Evolutionary conservation across 306 rosid species (phyloP).

Genomic region (Comarum palustre): DNA sequence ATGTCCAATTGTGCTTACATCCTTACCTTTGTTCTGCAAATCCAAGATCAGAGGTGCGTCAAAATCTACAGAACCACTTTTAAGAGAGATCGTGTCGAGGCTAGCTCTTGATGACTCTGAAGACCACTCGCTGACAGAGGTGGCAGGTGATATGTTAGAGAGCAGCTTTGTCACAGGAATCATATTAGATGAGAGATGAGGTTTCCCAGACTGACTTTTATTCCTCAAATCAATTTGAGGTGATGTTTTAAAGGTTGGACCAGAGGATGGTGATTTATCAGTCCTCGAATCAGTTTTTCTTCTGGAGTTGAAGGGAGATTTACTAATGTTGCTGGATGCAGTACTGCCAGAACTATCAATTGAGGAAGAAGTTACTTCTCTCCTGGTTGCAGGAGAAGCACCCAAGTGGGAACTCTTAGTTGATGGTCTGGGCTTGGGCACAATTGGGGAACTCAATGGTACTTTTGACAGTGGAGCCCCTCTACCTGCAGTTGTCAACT

Average conservation of each 20-base stretch:
- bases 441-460: conserved; percentile 42
- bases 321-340: conserved; percentile 42
- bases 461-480: conserved; percentile 43
- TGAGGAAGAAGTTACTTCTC: conserved; percentile 41
- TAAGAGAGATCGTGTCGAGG: conserved; percentile 49
- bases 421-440: conserved; percentile 35
- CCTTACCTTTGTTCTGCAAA: conserved; percentile 27
- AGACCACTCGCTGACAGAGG: conserved; percentile 91
- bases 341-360: conserved; percentile 32
- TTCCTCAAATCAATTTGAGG: conserved; percentile 43
- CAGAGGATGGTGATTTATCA: conserved; percentile 42
- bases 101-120: conserved; percentile 69
- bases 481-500: conserved; percentile 48
- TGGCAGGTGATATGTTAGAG: conserved; percentile 71
- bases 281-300: conserved; percentile 37
- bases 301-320: conserved; percentile 43
- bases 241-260: conserved; percentile 44
- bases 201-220: conserved; percentile 40
- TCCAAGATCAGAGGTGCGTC: conserved; percentile 38
- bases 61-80: conserved; percentile 40
- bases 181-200: conserved; percentile 40
- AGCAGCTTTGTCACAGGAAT: conserved; percentile 48
- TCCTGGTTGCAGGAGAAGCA: conserved; percentile 41
- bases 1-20: conserved; percentile 34
- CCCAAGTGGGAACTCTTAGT: conserved; percentile 43